Conservation (phyloP, 441 rosid genomes). For the Euphorbia celastroides region DNA sequence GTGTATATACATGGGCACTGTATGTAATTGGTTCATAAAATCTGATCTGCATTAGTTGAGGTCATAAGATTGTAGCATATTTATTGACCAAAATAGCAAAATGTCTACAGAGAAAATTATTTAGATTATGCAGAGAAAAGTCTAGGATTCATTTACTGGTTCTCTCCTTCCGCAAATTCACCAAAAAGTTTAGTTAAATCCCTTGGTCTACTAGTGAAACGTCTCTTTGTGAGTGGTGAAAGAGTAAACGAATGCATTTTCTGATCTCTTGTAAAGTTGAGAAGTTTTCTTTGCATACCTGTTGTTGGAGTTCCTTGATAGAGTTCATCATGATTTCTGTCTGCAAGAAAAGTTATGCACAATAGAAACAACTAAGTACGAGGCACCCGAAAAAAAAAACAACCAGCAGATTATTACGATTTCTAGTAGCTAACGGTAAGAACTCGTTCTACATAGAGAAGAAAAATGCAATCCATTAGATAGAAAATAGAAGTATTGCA, state of each 20-base stretch:
- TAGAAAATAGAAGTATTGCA: no score
- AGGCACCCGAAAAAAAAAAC: background rate
- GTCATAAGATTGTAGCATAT: no score
- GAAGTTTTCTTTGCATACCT: constrained; percentile 23
- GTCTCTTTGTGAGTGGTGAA: background rate
- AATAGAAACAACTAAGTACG: background rate
- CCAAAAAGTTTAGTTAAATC: background rate
- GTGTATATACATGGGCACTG: background rate
- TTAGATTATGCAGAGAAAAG: background rate
- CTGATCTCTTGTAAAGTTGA: background rate
- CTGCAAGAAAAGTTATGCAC: constrained; percentile 24
- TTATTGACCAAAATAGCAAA: background rate
- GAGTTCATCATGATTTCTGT: constrained; percentile 26
- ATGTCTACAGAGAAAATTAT: background rate
- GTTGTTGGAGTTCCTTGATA: constrained; percentile 23
- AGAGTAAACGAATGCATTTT: background rate
- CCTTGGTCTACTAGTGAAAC: background rate
- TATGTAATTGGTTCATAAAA: no score
- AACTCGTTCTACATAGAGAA: background rate
- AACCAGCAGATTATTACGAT: background rate
- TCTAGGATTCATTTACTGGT: background rate
- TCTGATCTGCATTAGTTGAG: no score
- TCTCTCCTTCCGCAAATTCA: background rate
- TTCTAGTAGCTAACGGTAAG: background rate
- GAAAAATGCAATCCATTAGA: no score